Evolutionary conservation across 495 filamentous ascomycete genomes (phyloP).

Genomic region (Opeltia flavorubescens): DNA sequence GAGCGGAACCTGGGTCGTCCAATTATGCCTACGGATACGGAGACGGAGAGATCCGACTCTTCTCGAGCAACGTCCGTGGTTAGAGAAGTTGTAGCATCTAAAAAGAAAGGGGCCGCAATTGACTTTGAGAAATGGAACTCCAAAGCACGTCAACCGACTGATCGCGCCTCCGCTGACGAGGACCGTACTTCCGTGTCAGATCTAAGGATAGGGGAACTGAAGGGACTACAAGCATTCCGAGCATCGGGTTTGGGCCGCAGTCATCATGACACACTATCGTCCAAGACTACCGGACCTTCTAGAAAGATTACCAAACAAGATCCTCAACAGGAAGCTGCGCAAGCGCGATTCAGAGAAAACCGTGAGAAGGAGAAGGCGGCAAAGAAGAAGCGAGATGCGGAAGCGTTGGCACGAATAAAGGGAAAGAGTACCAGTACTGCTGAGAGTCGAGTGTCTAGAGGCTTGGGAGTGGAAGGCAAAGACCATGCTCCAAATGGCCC

Average conservation of each 20-base stretch:
- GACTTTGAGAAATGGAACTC: constrained; percentile 42
- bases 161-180: constrained; percentile 33
- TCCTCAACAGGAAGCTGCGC: constrained; percentile 24
- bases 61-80: constrained; percentile 22
- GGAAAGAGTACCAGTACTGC: constrained; percentile 65
- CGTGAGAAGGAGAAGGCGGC: constrained; percentile 56
- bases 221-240: constrained; percentile 27
- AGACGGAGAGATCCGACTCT: constrained; percentile 20
- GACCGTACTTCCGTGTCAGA: constrained; percentile 31
- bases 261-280: constrained; percentile 24
- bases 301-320: constrained; percentile 21
- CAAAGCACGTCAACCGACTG: constrained; percentile 17
- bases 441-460: constrained; percentile 28
- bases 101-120: constrained; percentile 45
- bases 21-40: constrained; percentile 23
- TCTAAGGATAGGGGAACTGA: constrained; percentile 34
- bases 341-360: constrained; percentile 47
- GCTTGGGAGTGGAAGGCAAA: constrained; percentile 66
- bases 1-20: constrained; percentile 57
- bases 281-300: constrained; percentile 16
- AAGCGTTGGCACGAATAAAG: constrained; percentile 39
- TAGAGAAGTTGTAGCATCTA: constrained; percentile 5
- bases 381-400: constrained; percentile 40
- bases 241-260: constrained; percentile 23
- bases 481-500: constrained; percentile 57